Evolutionary conservation across 495 filamentous ascomycete genomes (phyloP), one percentile per base, ranked within the genome.

Genomic region (Chaetomium tenue): DNA sequence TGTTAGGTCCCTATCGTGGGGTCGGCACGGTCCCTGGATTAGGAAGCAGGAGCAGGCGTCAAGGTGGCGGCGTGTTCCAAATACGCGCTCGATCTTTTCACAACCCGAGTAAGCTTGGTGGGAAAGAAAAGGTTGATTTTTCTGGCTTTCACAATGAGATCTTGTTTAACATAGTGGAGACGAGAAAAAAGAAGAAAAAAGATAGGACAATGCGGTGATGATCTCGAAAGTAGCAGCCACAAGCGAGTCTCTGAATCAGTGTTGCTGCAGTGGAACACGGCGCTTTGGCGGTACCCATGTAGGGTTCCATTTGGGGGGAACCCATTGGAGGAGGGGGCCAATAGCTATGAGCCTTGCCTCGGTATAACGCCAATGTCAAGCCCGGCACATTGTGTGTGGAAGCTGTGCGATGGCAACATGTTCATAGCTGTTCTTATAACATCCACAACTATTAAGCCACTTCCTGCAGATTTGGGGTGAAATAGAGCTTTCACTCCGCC

Each of bases 361-460:
- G 39, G 56, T 18, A 11, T 20, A 46, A 26, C 51, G 51, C 26
- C 51, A 0, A 18, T 25, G 15, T 18, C 51, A 8, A 16, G 25
- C 33, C 33, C 5, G 33, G 33, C 33, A 37, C 33, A 3, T 12
- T 6, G 6, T 6, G 18, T 33, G 13, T 12, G 50, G 12, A 26
- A 53, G 9, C 22, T 22, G 22, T 28, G 11, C 25, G 16, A 33
- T 33, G 15, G 16, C 57, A 50, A 15, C 16, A 37, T 30, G 28
- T 30, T 30, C 28, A 30, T 30, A 47, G 28, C 16, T 44, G 9
- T 60, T 20, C n/a, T 42, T 50, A 63, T 51, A 37, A 52, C 53
- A n/a, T n/a, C n/a, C n/a, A 50, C 53, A 63, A 63, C 22, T 22
- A 63, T 58, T 58, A 63, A 22, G 61, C 51, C 61, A 58, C 58